Base-by-base conservation (phyloP, 495 filamentous ascomycete species). In the Penicillium desertorum region DNA sequence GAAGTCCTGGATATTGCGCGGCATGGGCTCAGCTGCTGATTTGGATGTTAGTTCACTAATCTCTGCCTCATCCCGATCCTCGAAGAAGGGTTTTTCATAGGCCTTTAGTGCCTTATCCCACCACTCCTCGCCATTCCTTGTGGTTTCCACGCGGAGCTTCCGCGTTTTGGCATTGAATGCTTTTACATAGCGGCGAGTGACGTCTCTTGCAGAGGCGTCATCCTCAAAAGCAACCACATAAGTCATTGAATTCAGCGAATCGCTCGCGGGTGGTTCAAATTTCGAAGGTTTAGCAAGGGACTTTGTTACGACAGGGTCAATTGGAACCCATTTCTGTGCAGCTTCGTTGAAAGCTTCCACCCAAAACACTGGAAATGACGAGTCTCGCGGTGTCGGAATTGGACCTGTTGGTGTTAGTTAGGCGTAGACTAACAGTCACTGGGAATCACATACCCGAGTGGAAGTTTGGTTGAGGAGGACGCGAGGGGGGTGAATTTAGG, bases 141-240 rank as follows among this genome's bases (percentile, higher is more conserved):
- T 87, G 36, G 70, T 76, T 62, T 96, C 92, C 20, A 98, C 81
- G 19, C 94, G 82, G 29, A 80, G 66, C 52, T 84, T 88, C 51
- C 88, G 82, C 9, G 91, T 96, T 70, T 96, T 97, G 14, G 91
- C 87, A 68, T 91, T 95, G 75, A 88, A 96, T 0, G 86, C 87
- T 61, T 89, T 90, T 0, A 81, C 74, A 61, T 95, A 95, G 14
- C 90, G 83, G 39, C 86, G 79, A 10, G 90, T 95, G 4, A 97
- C 88, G 65, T 98, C 94, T 67, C 80, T 79, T 8, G 83, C 90
- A 3, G 80, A 83, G 25, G 81, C 85, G 59, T 92, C 88, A 39
- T 83, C 81, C 62, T 95, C 89, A 58, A 98, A 96, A 0, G 86
- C 91, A 60, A 97, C 75, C 3, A 88, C 92, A 70, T 98, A 98